phyloP scores from a whole-genome alignment of 176 grass and related monocot species.

The Triticum aestivum region IWGSC_CS_RefSeq_v2.1 NC_057796.1:243489105-243489604 shows the following conservation, averaged over 20 bases:
- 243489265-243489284: neutral
- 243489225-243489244: neutral
- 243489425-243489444: too few relatives aligned
- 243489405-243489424: neutral
- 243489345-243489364: neutral
- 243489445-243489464: too few relatives aligned
- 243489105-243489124: too few relatives aligned
- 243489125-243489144: too few relatives aligned
- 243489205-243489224: neutral
- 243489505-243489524: neutral
- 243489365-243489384: neutral
- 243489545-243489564: neutral
- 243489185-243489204: neutral
- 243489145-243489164: neutral
- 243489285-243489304: neutral
- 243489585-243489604: neutral
- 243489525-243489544: constrained; percentile 19
- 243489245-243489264: neutral
- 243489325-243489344: neutral
- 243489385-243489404: neutral
- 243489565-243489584: constrained; percentile 29
- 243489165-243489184: too few relatives aligned
- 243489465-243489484: neutral
- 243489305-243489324: neutral
- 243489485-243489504: neutral